Base-by-base conservation (phyloP, 768 basidiomycete genomes). In the Russula virescens region DNA sequence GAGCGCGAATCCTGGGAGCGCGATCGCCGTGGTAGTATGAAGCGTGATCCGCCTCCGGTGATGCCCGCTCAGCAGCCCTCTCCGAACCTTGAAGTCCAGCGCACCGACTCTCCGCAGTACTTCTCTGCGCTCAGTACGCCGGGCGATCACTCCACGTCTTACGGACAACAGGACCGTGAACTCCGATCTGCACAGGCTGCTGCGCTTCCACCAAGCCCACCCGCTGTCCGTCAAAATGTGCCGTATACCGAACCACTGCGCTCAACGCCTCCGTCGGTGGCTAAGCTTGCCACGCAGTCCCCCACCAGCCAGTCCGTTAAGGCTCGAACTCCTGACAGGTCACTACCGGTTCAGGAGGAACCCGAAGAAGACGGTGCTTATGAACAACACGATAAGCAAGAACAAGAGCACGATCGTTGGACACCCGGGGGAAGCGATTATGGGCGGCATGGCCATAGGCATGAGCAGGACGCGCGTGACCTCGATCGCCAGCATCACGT, bases 331-430 rank as follows among this genome's bases (percentile, higher is more conserved):
- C 65, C 66, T 19, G 66, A 66, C 55, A 68, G 57, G 23, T 68
- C 66, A n/a, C 58, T 68, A 23, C 66, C 66, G 1, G 64, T 68
- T 35, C 66, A 68, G 50, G 66, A 68, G 42, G 66, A 68, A 34
- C 47, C 57, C 40, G 66, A 68, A 31, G 66, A 68, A 47, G 66
- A 66, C 34, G 56, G 51, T 2, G 45, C 40, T 19, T 21, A 46
- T 42, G 66, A 62, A 19, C 57, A 35, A 26, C 35, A 28, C 25
- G 48, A 34, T 31, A 35, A 61, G 21, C 64, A 55, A 35, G 64
- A 59, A 23, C 38, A 38, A 45, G 66, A 66, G 26, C 62, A 31
- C n/a, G 66, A 65, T 2, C 52, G 60, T 21, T 66, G 64, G 66
- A 54, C 48, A 9, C 64, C 66, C 0, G 52, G 54, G 2, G 56